Percentiles rank a stretch among this genome's conserved stretches.
Conservation (phyloP, 129 eudicot species). For the Oenanthe sinensis region DNA sequence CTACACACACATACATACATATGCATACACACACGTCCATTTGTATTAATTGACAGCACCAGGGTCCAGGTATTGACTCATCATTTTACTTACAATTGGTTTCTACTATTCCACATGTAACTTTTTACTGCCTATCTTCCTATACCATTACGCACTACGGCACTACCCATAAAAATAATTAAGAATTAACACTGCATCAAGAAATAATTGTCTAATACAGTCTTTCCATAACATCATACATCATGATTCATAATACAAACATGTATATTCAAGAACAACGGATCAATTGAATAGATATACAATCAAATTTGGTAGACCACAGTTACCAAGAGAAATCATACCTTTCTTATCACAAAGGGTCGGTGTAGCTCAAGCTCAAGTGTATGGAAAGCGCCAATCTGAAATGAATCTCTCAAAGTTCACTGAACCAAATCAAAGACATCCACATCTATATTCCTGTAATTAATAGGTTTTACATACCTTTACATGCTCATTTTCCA, state of each 20-base stretch:
- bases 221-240: background rate
- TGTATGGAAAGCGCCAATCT: slow-evolving; percentile 96
- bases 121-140: background rate
- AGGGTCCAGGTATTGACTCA: background rate
- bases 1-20: background rate
- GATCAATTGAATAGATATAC: background rate
- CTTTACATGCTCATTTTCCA: slow-evolving; percentile 93
- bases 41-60: background rate
- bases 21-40: background rate
- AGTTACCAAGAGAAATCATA: slow-evolving; percentile 16
- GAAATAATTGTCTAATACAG: background rate
- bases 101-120: background rate
- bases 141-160: background rate
- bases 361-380: slow-evolving; percentile 84
- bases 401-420: slow-evolving; percentile 14
- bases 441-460: background rate
- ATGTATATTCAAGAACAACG: background rate
- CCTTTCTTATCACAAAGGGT: slow-evolving; percentile 91
- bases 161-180: background rate
- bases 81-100: background rate
- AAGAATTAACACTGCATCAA: background rate
- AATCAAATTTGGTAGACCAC: slow-evolving; percentile 2
- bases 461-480: slow-evolving; percentile 23
- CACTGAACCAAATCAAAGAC: slow-evolving; percentile 1
- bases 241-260: background rate